Evolutionary conservation across 73 alveolate genomes (phyloP).

Genomic region (Uronychia binucleata): DNA sequence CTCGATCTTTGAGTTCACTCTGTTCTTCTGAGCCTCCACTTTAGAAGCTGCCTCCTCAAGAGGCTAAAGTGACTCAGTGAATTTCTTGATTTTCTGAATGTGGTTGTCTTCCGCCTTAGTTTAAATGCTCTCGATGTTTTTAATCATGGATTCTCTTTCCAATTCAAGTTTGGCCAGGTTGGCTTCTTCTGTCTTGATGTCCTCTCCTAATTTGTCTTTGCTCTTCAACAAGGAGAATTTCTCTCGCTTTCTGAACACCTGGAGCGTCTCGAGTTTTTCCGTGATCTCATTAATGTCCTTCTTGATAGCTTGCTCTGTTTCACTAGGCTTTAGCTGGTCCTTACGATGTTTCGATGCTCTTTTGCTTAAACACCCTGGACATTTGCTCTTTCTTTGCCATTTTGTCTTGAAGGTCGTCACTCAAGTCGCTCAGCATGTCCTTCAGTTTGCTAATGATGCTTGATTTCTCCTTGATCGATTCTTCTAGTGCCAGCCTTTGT

Average conservation of each 20-base stretch:
- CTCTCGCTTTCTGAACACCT: slow-evolving; percentile 47
- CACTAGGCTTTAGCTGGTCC: background rate
- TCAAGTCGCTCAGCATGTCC: background rate
- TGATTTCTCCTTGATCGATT: background rate
- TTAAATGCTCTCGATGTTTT: background rate
- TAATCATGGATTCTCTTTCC: slow-evolving; percentile 19
- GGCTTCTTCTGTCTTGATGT: slow-evolving; percentile 2
- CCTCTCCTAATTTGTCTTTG: slow-evolving; percentile 23
- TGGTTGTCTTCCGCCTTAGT: slow-evolving; percentile 20
- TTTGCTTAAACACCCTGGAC: background rate
- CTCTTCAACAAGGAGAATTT: slow-evolving; percentile 18
- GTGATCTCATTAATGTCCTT: slow-evolving; percentile 40
- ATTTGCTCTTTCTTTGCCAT: background rate
- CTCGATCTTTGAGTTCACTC: background rate
- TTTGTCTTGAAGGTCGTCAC: background rate
- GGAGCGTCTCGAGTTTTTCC: slow-evolving; percentile 41
- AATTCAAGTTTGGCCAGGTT: slow-evolving; percentile 7
- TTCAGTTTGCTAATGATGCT: background rate
- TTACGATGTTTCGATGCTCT: background rate
- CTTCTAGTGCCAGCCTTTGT: background rate
- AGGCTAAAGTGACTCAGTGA: slow-evolving; percentile 34
- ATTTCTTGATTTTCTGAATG: background rate
- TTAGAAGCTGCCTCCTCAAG: slow-evolving; percentile 29
- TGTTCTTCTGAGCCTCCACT: slow-evolving; percentile 15
- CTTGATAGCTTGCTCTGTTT: slow-evolving; percentile 47